Evolutionary conservation across 176 grass and related monocot species (phyloP), one percentile per base, ranked within the genome.

Genomic region (Tuctoria greenei): DNA sequence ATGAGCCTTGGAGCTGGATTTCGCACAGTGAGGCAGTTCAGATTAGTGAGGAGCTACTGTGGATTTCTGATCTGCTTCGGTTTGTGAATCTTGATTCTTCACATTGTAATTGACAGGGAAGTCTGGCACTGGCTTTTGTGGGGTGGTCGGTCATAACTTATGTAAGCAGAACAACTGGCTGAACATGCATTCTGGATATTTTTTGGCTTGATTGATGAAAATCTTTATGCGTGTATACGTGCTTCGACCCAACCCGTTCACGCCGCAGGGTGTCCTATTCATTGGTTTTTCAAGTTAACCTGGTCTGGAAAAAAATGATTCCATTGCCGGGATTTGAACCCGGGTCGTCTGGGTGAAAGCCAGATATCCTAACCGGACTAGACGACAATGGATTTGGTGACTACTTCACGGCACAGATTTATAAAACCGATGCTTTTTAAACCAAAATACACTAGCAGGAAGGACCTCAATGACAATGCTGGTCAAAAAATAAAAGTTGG

Each of bases 321-420:
- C 88, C 91, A 94, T 92, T 90, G 79, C 89, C 89, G 86, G 84
- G 89, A 98, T 88, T 98, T 92, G 91, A 97, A 97, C 86, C 88
- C 91, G 84, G 86, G 88, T 93, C 89, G 89, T 45, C 88, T 90
- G 84, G 89, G 91, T 94, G 84, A 98, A 98, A 94, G 91, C 89
- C 89, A 98, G 84, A 41, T 90, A 92, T 94, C 95, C 95, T 98
- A 94, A 98, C 89, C 86, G 84, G 91, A 83, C 91, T 92, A 76
- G 89, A 98, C 86, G 86, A 94, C 76, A 86, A 90, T 90, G 91
- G 91, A 93, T 69, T 11, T 1, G 8, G 2, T 60, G 9, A 0
- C 14, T 5, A 4, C 0, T 5, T 5, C 2, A 4, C 1, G 31
- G 31, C 3, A 31, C 31, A 31, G 31, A 1, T 31, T 31, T 31